Conservation (phyloP, 805 yeast genomes). For the Candida sakaeoensis region DNA sequence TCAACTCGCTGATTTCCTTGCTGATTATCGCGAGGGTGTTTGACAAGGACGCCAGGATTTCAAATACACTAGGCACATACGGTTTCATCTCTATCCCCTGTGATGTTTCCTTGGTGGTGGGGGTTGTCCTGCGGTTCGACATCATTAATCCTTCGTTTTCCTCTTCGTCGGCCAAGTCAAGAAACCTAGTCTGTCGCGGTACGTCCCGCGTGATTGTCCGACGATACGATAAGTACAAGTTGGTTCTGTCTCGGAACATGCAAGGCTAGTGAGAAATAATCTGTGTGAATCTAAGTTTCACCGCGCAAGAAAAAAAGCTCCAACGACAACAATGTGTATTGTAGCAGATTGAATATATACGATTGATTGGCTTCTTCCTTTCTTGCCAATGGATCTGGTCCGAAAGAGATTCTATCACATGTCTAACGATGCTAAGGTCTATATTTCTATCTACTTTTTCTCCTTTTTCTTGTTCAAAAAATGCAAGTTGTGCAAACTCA, state of each 20-base stretch:
- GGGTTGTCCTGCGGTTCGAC: constrained; percentile 19
- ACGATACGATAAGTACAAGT: constrained; percentile 81
- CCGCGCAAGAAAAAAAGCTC: too few species aligned
- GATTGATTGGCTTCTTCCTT: too few species aligned
- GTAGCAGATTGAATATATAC: too few species aligned
- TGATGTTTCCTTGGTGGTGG: constrained; percentile 17
- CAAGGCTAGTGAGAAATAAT: too few species aligned
- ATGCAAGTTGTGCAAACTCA: constrained; percentile 26
- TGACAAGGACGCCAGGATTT: constrained; percentile 70
- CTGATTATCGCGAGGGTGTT: constrained; percentile 52
- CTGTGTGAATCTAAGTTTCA: too few species aligned
- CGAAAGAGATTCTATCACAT: too few species aligned
- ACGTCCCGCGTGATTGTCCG: constrained; percentile 72
- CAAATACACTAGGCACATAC: constrained; percentile 77
- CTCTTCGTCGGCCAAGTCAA: constrained; percentile 49
- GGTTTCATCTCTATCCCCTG: constrained; percentile 54
- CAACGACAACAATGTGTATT: too few species aligned
- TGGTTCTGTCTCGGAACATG: constrained; percentile 97
- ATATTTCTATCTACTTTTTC: constrained; percentile 20
- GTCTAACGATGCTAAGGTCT: background rate
- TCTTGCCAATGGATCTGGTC: too few species aligned
- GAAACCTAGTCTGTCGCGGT: constrained; percentile 25
- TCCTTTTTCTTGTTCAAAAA: constrained; percentile 30
- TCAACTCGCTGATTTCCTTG: constrained; percentile 54
- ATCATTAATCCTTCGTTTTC: constrained; percentile 48